These are phyloP conservation scores for Suillus alpinus DNA, from an alignment of 768 basidiomycete genomes.

Conservation along the genomic window DNA sequence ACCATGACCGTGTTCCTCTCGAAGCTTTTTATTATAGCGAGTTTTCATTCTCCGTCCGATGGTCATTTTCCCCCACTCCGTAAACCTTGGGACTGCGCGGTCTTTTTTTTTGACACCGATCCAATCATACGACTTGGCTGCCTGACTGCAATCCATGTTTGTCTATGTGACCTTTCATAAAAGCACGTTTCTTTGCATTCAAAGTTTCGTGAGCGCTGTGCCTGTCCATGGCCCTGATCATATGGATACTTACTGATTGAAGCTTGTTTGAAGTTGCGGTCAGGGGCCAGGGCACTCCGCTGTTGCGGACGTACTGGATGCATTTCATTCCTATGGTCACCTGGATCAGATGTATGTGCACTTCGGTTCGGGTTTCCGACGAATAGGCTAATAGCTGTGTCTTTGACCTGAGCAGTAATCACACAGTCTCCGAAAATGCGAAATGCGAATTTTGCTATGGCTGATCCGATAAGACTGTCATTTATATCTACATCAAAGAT, in stretches of 20 bases:
- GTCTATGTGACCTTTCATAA: neutral
- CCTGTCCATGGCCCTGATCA: no score
- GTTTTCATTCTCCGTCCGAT: neutral
- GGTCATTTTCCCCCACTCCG: neutral
- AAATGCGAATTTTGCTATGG: neutral
- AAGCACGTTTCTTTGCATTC: neutral
- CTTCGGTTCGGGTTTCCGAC: neutral
- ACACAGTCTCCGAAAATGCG: neutral
- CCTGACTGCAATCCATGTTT: neutral
- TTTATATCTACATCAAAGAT: neutral
- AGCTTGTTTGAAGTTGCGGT: neutral
- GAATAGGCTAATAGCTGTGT: neutral
- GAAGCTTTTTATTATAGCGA: neutral
- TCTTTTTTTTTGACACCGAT: neutral
- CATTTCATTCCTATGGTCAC: neutral
- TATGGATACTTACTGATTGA: neutral
- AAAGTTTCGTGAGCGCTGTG: neutral
- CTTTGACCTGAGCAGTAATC: neutral
- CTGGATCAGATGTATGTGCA: neutral
- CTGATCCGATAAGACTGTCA: neutral
- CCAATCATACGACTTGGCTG: no score
- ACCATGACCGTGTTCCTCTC: neutral
- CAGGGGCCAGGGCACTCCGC: neutral
- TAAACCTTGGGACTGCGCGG: neutral
- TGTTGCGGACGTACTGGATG: neutral